Conservation (phyloP, 148 eudicot species). For the Arbutus unedo region DNA sequence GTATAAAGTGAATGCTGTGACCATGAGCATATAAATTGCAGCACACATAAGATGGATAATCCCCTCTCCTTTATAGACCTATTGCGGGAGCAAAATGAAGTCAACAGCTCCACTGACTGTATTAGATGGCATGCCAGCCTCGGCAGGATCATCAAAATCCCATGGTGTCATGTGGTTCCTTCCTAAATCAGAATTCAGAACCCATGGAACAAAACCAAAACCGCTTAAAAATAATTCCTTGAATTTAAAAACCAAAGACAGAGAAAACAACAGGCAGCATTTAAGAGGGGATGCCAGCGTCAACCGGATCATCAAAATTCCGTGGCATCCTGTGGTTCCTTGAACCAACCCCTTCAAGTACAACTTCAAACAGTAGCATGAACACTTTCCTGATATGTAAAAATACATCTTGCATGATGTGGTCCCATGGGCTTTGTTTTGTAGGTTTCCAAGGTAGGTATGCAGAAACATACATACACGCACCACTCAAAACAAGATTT, state of each 20-base stretch:
- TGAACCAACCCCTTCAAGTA: background rate
- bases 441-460: background rate
- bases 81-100: background rate
- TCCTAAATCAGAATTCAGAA: conserved; percentile 6
- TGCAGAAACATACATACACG: background rate
- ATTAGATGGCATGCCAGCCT: background rate
- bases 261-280: background rate
- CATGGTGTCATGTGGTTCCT: background rate
- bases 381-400: background rate
- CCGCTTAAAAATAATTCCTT: background rate
- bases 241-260: background rate
- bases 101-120: background rate
- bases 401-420: background rate
- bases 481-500: background rate
- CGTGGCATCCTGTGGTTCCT: background rate
- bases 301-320: background rate
- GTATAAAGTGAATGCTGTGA: background rate
- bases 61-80: background rate
- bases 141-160: too few relatives aligned
- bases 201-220: background rate
- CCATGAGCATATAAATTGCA: background rate
- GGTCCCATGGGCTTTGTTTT: background rate
- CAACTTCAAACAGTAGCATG: background rate
- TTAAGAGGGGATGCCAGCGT: background rate
- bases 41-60: background rate